Percentiles rank a stretch among this genome's conserved stretches.
These are phyloP conservation scores for Rhodocollybia butyracea DNA, from an alignment of 768 basidiomycete genomes.

Conservation along the genomic window DNA sequence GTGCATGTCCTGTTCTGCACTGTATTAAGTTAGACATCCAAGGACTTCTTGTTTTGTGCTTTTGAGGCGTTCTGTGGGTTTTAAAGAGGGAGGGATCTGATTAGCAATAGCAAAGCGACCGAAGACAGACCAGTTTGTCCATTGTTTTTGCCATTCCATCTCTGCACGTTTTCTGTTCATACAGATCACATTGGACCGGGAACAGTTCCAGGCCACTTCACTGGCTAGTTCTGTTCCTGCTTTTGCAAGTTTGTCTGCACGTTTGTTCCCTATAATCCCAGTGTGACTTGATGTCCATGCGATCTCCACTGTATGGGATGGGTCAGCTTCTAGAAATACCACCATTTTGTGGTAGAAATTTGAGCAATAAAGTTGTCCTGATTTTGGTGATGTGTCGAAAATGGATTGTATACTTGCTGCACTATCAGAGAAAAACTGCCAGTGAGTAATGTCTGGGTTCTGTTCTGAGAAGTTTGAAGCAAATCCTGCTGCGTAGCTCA, in stretches of 20 bases:
- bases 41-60: conserved; percentile 16
- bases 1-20: conserved; percentile 23
- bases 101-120: neutral
- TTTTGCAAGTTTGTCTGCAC: neutral
- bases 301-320: neutral
- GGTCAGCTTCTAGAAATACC: neutral
- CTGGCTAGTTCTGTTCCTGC: neutral
- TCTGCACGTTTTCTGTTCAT: neutral
- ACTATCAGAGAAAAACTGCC: neutral
- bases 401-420: neutral
- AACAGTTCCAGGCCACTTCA: neutral
- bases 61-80: neutral
- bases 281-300: neutral
- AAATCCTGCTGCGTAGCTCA: neutral
- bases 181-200: neutral
- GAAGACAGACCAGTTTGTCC: neutral
- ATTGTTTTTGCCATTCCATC: neutral
- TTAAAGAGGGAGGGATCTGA: neutral
- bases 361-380: neutral
- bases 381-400: neutral
- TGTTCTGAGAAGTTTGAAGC: neutral
- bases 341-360: neutral
- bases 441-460: neutral
- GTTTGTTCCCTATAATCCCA: neutral
- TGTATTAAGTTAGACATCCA: conserved; percentile 21